These are phyloP conservation scores for Kwoniella dejecticola DNA, from an alignment of 768 basidiomycete genomes.

Conservation along the genomic window DNA sequence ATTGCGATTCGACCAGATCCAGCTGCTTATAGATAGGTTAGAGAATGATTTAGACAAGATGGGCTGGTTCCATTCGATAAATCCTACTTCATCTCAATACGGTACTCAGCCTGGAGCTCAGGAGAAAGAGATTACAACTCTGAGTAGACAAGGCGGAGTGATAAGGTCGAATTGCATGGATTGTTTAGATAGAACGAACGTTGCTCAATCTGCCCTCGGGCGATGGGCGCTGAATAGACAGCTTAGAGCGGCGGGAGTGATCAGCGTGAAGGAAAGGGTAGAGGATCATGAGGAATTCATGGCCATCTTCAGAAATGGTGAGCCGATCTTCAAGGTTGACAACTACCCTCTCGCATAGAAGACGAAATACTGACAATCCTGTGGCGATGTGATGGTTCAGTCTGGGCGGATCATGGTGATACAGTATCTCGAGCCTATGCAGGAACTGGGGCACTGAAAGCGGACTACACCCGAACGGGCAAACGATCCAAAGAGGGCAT, in stretches of 20 bases:
- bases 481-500: conserved; percentile 77
- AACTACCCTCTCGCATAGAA: background rate
- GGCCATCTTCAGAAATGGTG: conserved; percentile 83
- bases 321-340: conserved; percentile 55
- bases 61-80: conserved; percentile 44
- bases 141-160: conserved; percentile 70
- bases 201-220: conserved; percentile 87
- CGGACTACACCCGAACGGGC: conserved; percentile 93
- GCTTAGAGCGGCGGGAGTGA: conserved; percentile 70
- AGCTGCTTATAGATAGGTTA: conserved; percentile 73
- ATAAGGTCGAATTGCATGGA: conserved; percentile 99
- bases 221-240: conserved; percentile 81
- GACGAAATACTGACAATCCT: background rate
- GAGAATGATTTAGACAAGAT: conserved; percentile 61
- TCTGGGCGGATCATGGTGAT: conserved; percentile 98
- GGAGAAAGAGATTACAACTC: conserved; percentile 59
- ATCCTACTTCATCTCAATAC: conserved; percentile 53
- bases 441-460: conserved; percentile 93
- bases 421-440: conserved; percentile 85
- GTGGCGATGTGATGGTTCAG: conserved; percentile 57
- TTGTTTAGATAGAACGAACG: conserved; percentile 88
- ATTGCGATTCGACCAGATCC: conserved; percentile 93
- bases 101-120: background rate
- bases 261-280: conserved; percentile 70
- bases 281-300: conserved; percentile 81